Evolutionary conservation across 331 rosid genomes (phyloP), one percentile per base, ranked within the genome.

Genomic region (Phaseolus coccineus): DNA sequence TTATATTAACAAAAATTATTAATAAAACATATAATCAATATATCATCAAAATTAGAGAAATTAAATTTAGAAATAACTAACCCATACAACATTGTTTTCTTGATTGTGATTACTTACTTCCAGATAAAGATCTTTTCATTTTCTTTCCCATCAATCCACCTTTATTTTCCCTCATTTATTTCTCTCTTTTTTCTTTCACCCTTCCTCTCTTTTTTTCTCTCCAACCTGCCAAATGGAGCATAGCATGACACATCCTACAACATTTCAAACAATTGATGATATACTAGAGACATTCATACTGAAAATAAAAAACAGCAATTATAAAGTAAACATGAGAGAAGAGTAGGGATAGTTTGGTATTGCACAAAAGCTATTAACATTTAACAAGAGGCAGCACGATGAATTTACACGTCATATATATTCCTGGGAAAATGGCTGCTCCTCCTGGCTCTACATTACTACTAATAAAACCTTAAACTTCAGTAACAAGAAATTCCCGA

Each of bases 381-480:
- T 83, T 78, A 56, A 66, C 73, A 72, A 78, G 80, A 9, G 40
- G 86, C 77, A 73, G 73, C 83, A 57, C 27, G 15, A 39, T 63
- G 67, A 68, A 74, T 77, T 67, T 80, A 83, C 80, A 82, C 35
- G 73, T 82, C 73, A 77, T 10, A 55, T 68, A 77, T 10, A 55
- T 69, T 76, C 79, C 44, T 19, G 51, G 82, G 85, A 78, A 85
- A 80, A 83, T 75, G 85, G 85, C 84, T 71, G 86, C 87, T 78
- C 69, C 87, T 78, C 69, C 75, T 77, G 69, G 75, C 88, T 79
- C 84, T 77, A 76, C 76, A 79, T 80, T 85, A 79, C 71, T 74
- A 79, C 89, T 85, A 82, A 72, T 67, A 16, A 77, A 78, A 50
- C 85, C 87, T 44, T 48, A 42, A 59, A 79, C 69, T 56, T 66